These are phyloP conservation scores for Boechera divaricarpa DNA, from an alignment of 345 rosid genomes.

Conservation along the genomic window DNA sequence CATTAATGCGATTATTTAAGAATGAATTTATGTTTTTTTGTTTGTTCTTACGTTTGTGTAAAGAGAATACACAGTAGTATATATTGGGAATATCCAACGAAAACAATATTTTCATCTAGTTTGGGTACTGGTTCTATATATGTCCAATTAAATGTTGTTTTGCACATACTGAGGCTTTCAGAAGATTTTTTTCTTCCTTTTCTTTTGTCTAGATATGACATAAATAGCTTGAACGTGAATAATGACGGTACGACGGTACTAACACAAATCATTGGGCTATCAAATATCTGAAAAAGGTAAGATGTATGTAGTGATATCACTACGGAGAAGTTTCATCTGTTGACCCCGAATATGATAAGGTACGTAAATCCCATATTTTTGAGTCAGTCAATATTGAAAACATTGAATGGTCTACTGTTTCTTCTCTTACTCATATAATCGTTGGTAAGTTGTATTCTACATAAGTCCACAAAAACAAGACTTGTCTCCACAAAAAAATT, in stretches of 20 bases:
- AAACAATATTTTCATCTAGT: conserved; percentile 7
- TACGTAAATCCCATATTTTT: neutral
- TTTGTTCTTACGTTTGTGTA: neutral
- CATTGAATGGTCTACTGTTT: neutral
- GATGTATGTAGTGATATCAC: neutral
- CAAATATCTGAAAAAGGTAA: neutral
- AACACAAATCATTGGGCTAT: neutral
- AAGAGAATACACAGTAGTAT: neutral
- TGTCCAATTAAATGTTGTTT: conserved; percentile 3
- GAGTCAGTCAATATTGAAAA: neutral
- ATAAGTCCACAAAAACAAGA: neutral
- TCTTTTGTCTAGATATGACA: too few species aligned
- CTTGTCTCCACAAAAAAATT: neutral
- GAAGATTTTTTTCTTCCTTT: neutral
- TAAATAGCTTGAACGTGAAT: too few species aligned
- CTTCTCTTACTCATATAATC: neutral
- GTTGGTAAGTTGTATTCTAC: neutral
- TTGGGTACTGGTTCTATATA: neutral
- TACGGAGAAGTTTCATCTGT: neutral
- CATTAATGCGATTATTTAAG: neutral
- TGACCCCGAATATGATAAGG: too few species aligned
- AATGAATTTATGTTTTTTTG: neutral
- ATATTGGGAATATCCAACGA: neutral
- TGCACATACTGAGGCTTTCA: neutral
- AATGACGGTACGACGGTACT: too few species aligned